Conservation (phyloP, 805 yeast genomes). For the Hagleromyces aurorensis region DNA sequence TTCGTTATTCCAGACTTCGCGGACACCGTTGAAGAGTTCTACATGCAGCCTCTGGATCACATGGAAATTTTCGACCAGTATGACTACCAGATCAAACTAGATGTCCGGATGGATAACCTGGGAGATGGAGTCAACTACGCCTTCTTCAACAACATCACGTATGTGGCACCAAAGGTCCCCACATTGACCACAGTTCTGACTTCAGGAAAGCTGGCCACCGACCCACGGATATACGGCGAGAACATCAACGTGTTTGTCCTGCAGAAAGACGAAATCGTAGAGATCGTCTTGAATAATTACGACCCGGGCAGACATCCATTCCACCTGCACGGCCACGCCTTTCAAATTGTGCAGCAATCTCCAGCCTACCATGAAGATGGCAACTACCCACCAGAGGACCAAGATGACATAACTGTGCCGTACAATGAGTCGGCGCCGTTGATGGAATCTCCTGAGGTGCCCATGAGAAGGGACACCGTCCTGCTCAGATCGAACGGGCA, state of each 20-base stretch:
- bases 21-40: conserved; percentile 29
- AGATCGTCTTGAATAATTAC: conserved; percentile 66
- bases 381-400: conserved; percentile 16
- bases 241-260: conserved; percentile 59
- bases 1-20: conserved; percentile 20
- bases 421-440: conserved; percentile 40
- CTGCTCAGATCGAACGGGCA: conserved; percentile 61
- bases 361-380: conserved; percentile 43
- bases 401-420: conserved; percentile 37
- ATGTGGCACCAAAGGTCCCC: conserved; percentile 62
- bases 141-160: conserved; percentile 61
- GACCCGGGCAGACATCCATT: conserved; percentile 78
- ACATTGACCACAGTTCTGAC: conserved; percentile 56
- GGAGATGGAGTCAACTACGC: conserved; percentile 75
- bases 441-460: conserved; percentile 46
- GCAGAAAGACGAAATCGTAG: conserved; percentile 55
- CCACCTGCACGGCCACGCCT: conserved; percentile 69
- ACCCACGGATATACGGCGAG: conserved; percentile 63
- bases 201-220: conserved; percentile 48
- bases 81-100: conserved; percentile 52
- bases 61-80: conserved; percentile 46
- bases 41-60: conserved; percentile 37
- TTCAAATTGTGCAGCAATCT: conserved; percentile 54
- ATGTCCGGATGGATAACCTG: conserved; percentile 56
- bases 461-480: conserved; percentile 64